Percentiles rank a stretch among this genome's conserved stretches.
phyloP scores from a whole-genome alignment of 2,329 filamentous ascomycete genomes.

The Dendryphion nanum region DNA sequence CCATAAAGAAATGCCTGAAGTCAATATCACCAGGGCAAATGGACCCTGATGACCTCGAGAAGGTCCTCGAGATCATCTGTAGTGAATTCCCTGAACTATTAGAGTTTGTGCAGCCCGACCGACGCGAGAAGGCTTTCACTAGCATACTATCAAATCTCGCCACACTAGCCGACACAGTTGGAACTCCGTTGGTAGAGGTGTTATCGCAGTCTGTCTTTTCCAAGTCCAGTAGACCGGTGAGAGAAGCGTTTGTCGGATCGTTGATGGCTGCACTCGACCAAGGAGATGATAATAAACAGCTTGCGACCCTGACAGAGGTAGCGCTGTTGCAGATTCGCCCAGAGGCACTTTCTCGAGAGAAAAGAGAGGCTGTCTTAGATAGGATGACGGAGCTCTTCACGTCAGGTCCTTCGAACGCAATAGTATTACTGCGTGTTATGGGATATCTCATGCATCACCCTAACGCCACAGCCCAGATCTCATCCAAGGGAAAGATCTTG shows the following conservation, averaged over 20 bases:
- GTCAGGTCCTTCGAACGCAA: constrained; percentile 6
- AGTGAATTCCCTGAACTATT: constrained; percentile 24
- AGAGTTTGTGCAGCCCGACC: constrained; percentile 15
- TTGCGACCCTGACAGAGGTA: constrained; percentile 12
- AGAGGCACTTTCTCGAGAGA: constrained; percentile 26
- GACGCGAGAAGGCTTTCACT: constrained; percentile 14
- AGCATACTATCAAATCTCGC: constrained; percentile 18
- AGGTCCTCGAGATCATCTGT: constrained; percentile 26
- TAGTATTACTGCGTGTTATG: constrained; percentile 23
- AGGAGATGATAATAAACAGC: constrained; percentile 4
- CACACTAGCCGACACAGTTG: constrained; percentile 6
- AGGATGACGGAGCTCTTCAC: constrained; percentile 19
- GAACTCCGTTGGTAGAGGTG: constrained; percentile 11
- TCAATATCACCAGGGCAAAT: constrained; percentile 14
- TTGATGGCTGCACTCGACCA: constrained; percentile 15
- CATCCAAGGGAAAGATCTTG: constrained; percentile 19
- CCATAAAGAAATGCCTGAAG: constrained; percentile 22
- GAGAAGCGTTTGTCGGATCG: constrained; percentile 18
- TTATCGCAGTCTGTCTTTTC: constrained; percentile 24
- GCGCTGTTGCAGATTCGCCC: constrained; percentile 23
- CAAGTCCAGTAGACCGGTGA: constrained; percentile 7
- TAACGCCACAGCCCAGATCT: constrained; percentile 36
- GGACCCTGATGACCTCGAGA: constrained; percentile 12
- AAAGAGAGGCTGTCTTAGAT: constrained; percentile 32
- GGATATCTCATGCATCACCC: constrained; percentile 32